phyloP scores from a whole-genome alignment of 2,329 filamentous ascomycete genomes.

The Diaporthe velutina region DNA sequence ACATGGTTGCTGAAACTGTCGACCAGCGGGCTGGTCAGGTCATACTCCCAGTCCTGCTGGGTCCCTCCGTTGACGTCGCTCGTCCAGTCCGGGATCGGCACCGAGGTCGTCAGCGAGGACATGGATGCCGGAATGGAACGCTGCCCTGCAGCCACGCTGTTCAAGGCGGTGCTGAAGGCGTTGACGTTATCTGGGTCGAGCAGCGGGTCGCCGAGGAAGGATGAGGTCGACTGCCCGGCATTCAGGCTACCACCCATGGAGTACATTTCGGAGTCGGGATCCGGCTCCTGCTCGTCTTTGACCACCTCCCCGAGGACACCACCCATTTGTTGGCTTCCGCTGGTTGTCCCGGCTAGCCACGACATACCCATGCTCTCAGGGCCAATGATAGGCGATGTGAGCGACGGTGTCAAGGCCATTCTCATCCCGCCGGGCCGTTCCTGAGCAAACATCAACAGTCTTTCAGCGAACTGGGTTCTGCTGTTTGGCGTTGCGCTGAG shows the following conservation, averaged over 20 bases:
- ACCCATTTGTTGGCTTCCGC: slow-evolving; percentile 19
- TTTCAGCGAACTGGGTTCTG: slow-evolving; percentile 57
- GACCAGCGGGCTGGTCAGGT: slow-evolving; percentile 35
- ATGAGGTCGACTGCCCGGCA: background rate
- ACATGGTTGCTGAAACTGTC: slow-evolving; percentile 36
- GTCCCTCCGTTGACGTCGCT: slow-evolving; percentile 22
- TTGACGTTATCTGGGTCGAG: slow-evolving; percentile 31
- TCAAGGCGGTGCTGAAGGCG: slow-evolving; percentile 14
- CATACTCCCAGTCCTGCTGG: slow-evolving; percentile 39
- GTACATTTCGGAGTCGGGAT: slow-evolving; percentile 27
- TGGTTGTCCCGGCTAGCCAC: slow-evolving; percentile 19
- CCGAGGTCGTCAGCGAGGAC: slow-evolving; percentile 30
- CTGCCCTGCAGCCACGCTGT: slow-evolving; percentile 7
- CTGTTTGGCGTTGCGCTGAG: slow-evolving; percentile 59
- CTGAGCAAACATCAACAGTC: slow-evolving; percentile 56
- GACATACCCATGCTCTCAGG: slow-evolving; percentile 27
- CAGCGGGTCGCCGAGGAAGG: slow-evolving; percentile 34
- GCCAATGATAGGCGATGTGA: slow-evolving; percentile 42
- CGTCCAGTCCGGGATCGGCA: slow-evolving; percentile 27
- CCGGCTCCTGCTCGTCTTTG: slow-evolving; percentile 36
- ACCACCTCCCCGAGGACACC: slow-evolving; percentile 36
- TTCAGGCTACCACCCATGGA: slow-evolving; percentile 9
- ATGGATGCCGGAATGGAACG: slow-evolving; percentile 28
- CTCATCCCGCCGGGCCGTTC: slow-evolving; percentile 55
- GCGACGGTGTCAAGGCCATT: slow-evolving; percentile 50